These are phyloP conservation scores for Clarireedia sp. DNA, from an alignment of 2,329 filamentous ascomycete species.

Conservation along the genomic window DNA sequence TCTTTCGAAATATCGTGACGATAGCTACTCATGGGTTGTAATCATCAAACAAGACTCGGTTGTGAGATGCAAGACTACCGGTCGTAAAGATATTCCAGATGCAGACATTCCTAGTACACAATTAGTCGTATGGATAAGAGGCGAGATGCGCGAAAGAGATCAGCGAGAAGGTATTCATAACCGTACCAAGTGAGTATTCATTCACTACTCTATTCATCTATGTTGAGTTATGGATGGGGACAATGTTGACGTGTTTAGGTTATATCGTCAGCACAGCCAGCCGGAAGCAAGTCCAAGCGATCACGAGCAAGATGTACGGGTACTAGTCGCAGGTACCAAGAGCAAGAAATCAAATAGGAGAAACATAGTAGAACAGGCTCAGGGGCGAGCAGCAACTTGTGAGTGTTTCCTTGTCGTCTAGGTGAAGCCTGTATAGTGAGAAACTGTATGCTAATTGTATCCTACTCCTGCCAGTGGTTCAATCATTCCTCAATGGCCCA, in stretches of 20 bases:
- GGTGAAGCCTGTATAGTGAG: not conserved
- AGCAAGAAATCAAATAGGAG: conserved; percentile 89
- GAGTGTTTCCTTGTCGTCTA: not conserved
- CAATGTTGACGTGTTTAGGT: conserved; percentile 15
- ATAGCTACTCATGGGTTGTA: conserved; percentile 77
- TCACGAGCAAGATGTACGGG: conserved; percentile 66
- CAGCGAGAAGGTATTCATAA: conserved; percentile 46
- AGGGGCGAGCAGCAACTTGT: conserved; percentile 45
- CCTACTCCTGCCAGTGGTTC: conserved; percentile 41
- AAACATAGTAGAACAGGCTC: conserved; percentile 75
- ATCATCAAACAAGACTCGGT: conserved; percentile 72
- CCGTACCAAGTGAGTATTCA: conserved; percentile 24
- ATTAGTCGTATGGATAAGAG: conserved; percentile 70
- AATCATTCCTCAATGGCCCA: conserved; percentile 66
- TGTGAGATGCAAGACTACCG: conserved; percentile 73
- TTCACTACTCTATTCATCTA: not conserved
- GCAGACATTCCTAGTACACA: conserved; percentile 67
- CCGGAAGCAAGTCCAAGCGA: conserved; percentile 27
- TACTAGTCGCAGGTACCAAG: conserved; percentile 74
- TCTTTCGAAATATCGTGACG: conserved; percentile 65
- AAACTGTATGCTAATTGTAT: not conserved
- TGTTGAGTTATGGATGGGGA: not conserved
- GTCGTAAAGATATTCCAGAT: conserved; percentile 66
- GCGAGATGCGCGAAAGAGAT: conserved; percentile 74
- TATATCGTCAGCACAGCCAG: conserved; percentile 23